Base-by-base conservation (phyloP, 257 asterid genomes). In the Cruciata laevipes region DNA sequence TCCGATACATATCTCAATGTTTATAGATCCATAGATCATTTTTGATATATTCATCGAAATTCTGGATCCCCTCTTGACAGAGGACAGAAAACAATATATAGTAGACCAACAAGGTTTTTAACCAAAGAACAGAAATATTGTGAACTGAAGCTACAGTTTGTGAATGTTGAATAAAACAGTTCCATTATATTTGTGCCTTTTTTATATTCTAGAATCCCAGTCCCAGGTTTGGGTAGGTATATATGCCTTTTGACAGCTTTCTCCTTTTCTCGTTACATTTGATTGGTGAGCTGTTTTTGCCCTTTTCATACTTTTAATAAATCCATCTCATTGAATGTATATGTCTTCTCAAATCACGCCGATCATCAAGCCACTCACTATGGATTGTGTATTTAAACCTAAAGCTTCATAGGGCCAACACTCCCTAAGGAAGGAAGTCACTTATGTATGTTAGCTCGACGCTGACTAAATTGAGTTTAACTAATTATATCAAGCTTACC, bases 41-140 rank as follows among this genome's bases (percentile, higher is more conserved):
- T 81, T 81, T 69, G 53, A 68, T 74, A 80, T 60, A 32, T 69
- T 53, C 60, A 37, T 63, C 52, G 66, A 64, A 44, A 57, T 59
- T 63, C 68, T 61, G 70, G 73, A 74, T 68, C 67, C 61, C 66
- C 35, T 52, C 55, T 12, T 65, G 6, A 17, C 7, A 67, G 76
- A 69, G 23, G 44, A 30, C 52, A 35, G 12, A 37, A 38, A 49
- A 12, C 32, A 3, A 42, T 47, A 42, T 47, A 57, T 66, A 31
- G 67, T 66, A 66, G 76, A 47, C 76, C 71, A 20, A 42, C 76
- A 20, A 42, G 30, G 67, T 13, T 42, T 44, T 58, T 73, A 8
- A 23, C 40, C 52, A 24, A 6, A 18, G 31, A 1, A 47, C 4
- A 47, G 55, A n/a, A 5, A 18, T 51, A 16, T 57, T 53, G 72